Base-by-base conservation (phyloP, 495 filamentous ascomycete species). In the Thozetella sp. region DNA sequence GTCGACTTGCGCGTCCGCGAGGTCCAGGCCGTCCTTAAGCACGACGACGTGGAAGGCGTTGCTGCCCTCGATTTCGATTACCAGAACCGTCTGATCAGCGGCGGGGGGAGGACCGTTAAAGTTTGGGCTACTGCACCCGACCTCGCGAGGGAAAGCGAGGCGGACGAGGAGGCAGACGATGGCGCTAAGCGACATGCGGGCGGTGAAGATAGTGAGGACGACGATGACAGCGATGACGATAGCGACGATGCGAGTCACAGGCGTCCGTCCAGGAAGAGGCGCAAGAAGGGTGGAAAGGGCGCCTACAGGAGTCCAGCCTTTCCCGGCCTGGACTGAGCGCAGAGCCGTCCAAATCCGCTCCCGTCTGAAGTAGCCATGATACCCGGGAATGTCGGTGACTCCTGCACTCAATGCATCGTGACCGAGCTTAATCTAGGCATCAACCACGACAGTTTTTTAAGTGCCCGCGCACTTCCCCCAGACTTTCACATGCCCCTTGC, bases 31-130 rank as follows among this genome's bases (percentile, higher is more conserved):
- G 72, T 79, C 51, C 72, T 93, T 46, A 79, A 80, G 69, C 93
- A 97, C 72, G 89, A 96, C 68, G 93, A 96, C 60, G 74, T 93
- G 19, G 93, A 96, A 66, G 87, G 88, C 19, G 91, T 96, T 15
- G 82, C 93, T 10, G 86, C 84, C 12, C 63, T 97, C 15, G 89
- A 84, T 20, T 96, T 96, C 63, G 93, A 96, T 72, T 88, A 89
- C 51, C 86, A 87, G 51, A 89, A 92, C 54, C 83, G 93, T 53
- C 85, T 97, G 84, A 90, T 97, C 54, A 93, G 87, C 70, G 93
- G 91, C 37, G 93, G 93, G 54, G 93, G 93, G 2, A 82, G 83
- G 65, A 80, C 86, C 0, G 82, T 97, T 62, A 97, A 97, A 76
- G 87, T 97, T 11, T 97, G 93, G 93, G 77, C 76, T 26, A 73